Evolutionary conservation across 805 yeast species (phyloP).

Genomic region (Debaryomyces castellii): DNA sequence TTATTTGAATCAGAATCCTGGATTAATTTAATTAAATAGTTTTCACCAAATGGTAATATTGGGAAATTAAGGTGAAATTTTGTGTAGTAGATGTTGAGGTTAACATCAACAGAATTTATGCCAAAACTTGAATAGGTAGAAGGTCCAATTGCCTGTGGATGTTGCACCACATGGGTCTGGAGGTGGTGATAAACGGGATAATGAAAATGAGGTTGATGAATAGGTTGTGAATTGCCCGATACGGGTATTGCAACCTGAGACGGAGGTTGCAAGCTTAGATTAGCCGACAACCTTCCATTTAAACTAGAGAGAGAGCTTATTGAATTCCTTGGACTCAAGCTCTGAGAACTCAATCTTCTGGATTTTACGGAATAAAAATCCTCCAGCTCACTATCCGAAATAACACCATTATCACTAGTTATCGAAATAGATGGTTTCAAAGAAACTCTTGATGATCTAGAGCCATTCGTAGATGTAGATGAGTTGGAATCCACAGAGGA

Average conservation of each 20-base stretch:
- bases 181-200: constrained; percentile 11
- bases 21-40: constrained; percentile 15
- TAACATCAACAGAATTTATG: constrained; percentile 25
- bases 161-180: constrained; percentile 15
- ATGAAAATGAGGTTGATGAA: neutral
- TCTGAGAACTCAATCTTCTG: constrained; percentile 15
- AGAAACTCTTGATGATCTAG: constrained; percentile 23
- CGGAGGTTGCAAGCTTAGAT: constrained; percentile 7
- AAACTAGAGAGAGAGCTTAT: constrained; percentile 29
- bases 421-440: constrained; percentile 24
- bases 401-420: constrained; percentile 18
- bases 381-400: constrained; percentile 33
- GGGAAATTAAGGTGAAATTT: constrained; percentile 47
- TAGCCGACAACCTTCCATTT: constrained; percentile 27
- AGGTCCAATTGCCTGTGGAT: constrained; percentile 1
- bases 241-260: constrained; percentile 6
- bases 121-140: constrained; percentile 10
- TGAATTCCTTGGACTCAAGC: constrained; percentile 34
- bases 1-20: constrained; percentile 22
- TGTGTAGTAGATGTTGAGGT: constrained; percentile 41
- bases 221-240: constrained; percentile 11
- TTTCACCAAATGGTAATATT: constrained; percentile 37
- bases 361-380: constrained; percentile 31
- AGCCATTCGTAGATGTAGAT: constrained; percentile 44
- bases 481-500: constrained; percentile 51